Base-by-base conservation (phyloP, 371 early-diverging fungal genomes). In the Mucor irregularis region DNA sequence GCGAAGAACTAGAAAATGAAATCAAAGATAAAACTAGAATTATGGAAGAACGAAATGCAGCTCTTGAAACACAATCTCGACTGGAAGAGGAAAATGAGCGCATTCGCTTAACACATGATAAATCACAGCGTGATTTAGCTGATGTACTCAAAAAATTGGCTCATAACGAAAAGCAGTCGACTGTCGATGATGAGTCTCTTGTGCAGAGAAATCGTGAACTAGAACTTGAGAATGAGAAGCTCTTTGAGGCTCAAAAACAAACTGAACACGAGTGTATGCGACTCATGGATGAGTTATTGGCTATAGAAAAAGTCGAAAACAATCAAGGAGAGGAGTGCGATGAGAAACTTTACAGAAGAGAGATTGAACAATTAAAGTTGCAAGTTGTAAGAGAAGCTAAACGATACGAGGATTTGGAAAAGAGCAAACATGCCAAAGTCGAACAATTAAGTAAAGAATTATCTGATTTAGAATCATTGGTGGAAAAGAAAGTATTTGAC, bases 401-500 rank as follows among this genome's bases (percentile, higher is more conserved):
- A 35, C 83, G 83, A 52, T 64, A 80, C 14, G 31, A 69, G 4
- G 87, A 88, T 43, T 53, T 85, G 29, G 76, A 81, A 5, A 65
- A 70, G 3, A 49, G 76, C 26, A 80, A 82, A 48, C 60, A 79
- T 34, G 75, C 74, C 29, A 86, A 88, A 52, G 66, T 88, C 5
- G 73, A 71, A 5, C 64, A 64, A 25, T 62, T 89, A 9, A 80
- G 78, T 51, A 86, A 85, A 50, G 88, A 91, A 55, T 50, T 91
- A 3, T 75, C 78, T 0, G 86, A 82, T 16, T 62, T 89, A 11
- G 92, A 90, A 59, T 65, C 79, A 13, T 49, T 90, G 49, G 74
- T 90, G 25, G 92, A 90, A 66, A 85, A 82, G 58, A 86, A 84
- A 59, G 80, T 87, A 21, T 88, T 90, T 56, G 72, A 73, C 22